These are phyloP conservation scores for Termitomyces sp. DNA, from an alignment of 768 basidiomycete species.

Conservation along the genomic window DNA sequence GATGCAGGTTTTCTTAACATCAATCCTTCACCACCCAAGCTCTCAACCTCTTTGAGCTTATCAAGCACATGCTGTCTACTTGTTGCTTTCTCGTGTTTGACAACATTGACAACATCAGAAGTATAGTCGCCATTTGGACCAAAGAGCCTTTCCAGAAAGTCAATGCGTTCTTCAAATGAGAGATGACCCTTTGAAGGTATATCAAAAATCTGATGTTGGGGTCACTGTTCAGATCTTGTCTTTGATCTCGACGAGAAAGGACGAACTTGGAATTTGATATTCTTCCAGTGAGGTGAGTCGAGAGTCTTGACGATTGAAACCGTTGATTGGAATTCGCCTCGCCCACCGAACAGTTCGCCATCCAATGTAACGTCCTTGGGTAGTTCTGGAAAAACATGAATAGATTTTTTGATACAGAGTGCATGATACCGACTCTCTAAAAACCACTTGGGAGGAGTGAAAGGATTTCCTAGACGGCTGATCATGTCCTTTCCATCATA, in stretches of 20 bases:
- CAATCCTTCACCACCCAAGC: constrained; percentile 50
- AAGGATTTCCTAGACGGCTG: constrained; percentile 53
- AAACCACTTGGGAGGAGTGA: constrained; percentile 53
- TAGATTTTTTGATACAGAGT: background rate
- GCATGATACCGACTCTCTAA: constrained; percentile 37
- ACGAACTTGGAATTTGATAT: constrained; percentile 47
- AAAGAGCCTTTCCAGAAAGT: constrained; percentile 37
- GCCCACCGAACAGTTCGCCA: constrained; percentile 53
- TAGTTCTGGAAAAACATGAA: constrained; percentile 28
- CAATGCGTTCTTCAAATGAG: constrained; percentile 47
- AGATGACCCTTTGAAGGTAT: constrained; percentile 41
- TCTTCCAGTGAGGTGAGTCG: constrained; percentile 52
- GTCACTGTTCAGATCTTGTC: background rate
- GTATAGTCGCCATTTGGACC: constrained; percentile 39
- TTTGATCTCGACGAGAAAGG: background rate
- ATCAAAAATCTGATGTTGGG: constrained; percentile 45
- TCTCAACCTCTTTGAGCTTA: constrained; percentile 48
- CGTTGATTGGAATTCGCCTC: constrained; percentile 51
- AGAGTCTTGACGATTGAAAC: constrained; percentile 55
- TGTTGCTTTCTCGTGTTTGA: constrained; percentile 40
- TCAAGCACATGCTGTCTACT: constrained; percentile 46
- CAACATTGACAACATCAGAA: constrained; percentile 36
- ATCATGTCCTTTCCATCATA: constrained; percentile 48
- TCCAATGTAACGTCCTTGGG: constrained; percentile 52
- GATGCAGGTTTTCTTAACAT: constrained; percentile 50